Conservation (phyloP, 495 filamentous ascomycete species). For the Tetracladium setigerum region DNA sequence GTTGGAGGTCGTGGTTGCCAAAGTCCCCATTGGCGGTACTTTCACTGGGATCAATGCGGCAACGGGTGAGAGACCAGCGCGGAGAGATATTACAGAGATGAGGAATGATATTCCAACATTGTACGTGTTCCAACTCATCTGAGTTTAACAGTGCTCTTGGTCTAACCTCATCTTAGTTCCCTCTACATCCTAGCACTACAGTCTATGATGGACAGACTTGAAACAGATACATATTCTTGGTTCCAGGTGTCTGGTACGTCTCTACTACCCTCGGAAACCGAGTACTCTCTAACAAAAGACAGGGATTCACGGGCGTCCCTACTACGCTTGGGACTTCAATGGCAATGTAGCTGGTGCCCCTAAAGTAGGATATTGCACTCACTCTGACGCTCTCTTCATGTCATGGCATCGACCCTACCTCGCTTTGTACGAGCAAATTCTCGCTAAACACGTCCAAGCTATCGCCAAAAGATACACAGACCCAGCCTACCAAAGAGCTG, state of each 20-base stretch:
- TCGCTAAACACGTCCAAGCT: conserved; percentile 29
- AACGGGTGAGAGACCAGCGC: conserved; percentile 7
- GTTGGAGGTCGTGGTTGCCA: not conserved
- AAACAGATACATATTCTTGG: conserved; percentile 5
- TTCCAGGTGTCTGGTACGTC: conserved; percentile 3
- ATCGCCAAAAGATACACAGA: conserved; percentile 6
- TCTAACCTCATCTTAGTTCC: not conserved
- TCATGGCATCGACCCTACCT: conserved; percentile 71
- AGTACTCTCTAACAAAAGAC: not conserved
- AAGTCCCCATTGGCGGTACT: not conserved
- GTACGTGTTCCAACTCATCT: not conserved
- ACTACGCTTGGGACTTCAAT: conserved; percentile 49
- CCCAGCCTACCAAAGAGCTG: conserved; percentile 38
- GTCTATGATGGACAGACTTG: conserved; percentile 1
- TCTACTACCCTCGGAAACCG: too few species aligned
- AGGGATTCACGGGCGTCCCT: conserved; percentile 62
- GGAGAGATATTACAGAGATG: conserved; percentile 9
- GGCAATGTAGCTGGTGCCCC: conserved; percentile 34
- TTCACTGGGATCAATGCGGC: not conserved
- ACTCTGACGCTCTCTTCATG: conserved; percentile 57
- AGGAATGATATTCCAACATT: conserved; percentile 9
- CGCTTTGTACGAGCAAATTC: conserved; percentile 55
- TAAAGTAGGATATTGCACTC: conserved; percentile 54
- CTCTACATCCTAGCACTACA: conserved; percentile 9
- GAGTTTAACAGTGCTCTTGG: too few species aligned